These are phyloP conservation scores for Solanum piurae DNA, from an alignment of 257 asterid species.

Conservation along the genomic window DNA sequence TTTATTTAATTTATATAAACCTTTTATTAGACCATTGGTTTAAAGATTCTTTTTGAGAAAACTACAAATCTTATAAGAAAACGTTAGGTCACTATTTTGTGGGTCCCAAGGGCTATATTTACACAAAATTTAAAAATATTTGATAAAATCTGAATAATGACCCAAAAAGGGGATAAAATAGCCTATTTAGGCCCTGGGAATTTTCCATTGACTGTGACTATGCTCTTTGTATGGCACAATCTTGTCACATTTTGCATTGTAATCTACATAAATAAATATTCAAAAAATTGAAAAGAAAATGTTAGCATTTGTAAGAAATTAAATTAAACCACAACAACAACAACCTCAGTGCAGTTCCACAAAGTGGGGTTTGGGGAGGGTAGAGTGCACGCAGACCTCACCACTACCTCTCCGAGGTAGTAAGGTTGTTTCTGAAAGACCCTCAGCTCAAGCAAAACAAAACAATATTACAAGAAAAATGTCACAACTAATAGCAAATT, in stretches of 20 bases:
- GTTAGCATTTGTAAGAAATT: background rate
- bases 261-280: conserved; percentile 12
- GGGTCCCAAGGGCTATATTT: background rate
- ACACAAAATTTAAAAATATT: background rate
- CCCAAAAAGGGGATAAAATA: background rate
- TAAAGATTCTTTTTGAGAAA: background rate
- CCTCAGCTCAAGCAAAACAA: background rate
- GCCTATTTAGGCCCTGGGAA: conserved; percentile 45
- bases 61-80: background rate
- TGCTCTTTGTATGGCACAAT: conserved; percentile 50
- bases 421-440: rapidly evolving
- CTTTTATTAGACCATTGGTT: background rate
- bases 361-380: rapidly evolving
- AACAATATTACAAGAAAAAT: background rate
- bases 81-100: background rate
- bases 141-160: background rate
- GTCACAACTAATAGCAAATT: background rate
- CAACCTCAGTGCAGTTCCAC: rapidly evolving
- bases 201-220: conserved; percentile 53
- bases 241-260: conserved; percentile 46
- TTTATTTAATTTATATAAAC: background rate
- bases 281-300: background rate
- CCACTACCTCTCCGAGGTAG: rapidly evolving
- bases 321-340: background rate
- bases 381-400: rapidly evolving